phyloP scores from a whole-genome alignment of 441 rosid species.

The Adansonia madagascariensis region DNA sequence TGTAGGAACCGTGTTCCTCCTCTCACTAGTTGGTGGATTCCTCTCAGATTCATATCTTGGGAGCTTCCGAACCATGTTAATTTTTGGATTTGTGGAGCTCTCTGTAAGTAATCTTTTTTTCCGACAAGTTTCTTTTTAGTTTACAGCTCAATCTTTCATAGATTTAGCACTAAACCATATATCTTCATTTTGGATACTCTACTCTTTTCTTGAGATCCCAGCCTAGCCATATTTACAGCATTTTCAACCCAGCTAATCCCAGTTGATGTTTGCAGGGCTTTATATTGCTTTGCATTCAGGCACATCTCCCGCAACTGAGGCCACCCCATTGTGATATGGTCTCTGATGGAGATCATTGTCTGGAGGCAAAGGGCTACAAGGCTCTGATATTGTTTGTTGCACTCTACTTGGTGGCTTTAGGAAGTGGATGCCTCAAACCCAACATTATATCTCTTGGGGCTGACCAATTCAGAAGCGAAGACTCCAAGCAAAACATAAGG shows the following conservation, averaged over 20 bases:
- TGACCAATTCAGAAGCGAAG: constrained; percentile 52
- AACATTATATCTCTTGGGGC: constrained; percentile 77
- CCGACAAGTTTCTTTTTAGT: not conserved
- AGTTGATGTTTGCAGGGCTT: constrained; percentile 49
- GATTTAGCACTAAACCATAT: not conserved
- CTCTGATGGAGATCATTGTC: constrained; percentile 33
- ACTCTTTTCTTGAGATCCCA: constrained; percentile 2
- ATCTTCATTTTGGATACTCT: not conserved
- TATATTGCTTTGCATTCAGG: constrained; percentile 63
- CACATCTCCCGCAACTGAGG: constrained; percentile 60
- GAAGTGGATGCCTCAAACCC: constrained; percentile 77
- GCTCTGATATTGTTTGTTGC: constrained; percentile 54
- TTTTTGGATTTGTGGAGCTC: constrained; percentile 63
- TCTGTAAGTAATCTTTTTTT: constrained; percentile 42
- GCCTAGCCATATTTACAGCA: not conserved
- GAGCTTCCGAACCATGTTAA: constrained; percentile 63
- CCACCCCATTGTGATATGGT: constrained; percentile 60
- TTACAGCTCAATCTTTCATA: too few species aligned
- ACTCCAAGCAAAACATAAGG: constrained; percentile 40
- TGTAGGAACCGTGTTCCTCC: constrained; percentile 67
- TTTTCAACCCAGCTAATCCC: not conserved
- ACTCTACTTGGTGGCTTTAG: constrained; percentile 65
- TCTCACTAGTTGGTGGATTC: constrained; percentile 74
- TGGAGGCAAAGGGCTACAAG: constrained; percentile 57
- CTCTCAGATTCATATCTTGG: constrained; percentile 77